A percentile compares a stretch with the other conserved stretches of the same genome.
Evolutionary conservation across 140 eudicot species (phyloP).

Genomic region (Stevia rebaudiana): DNA sequence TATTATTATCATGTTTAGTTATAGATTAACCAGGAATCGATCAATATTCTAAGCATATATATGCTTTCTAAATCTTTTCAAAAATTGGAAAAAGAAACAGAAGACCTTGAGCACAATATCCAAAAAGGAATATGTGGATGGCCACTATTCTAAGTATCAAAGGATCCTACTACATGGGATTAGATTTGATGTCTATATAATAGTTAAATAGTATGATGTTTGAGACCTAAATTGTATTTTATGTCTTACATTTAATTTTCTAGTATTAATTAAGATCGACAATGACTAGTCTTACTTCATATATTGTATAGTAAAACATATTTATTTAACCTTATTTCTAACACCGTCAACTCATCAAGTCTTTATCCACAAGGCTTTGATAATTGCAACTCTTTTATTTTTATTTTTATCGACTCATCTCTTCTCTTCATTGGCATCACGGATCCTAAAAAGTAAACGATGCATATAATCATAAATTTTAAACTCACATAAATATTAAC

Average conservation of each 20-base stretch:
- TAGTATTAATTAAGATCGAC: neutral
- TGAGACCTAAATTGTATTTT: neutral
- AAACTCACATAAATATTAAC: neutral
- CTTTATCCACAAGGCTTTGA: too few relatives aligned
- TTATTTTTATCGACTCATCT: neutral
- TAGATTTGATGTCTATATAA: constrained; percentile 24
- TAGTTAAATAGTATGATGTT: constrained; percentile 8
- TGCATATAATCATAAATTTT: neutral
- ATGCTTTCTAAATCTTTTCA: constrained; percentile 18
- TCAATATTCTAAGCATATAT: constrained; percentile 9
- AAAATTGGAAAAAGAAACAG: neutral
- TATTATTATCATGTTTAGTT: too few relatives aligned
- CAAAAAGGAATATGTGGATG: constrained; percentile 26
- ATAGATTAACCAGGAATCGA: too few relatives aligned
- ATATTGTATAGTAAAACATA: too few relatives aligned
- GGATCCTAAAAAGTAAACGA: neutral
- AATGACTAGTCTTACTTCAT: neutral
- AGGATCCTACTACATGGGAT: constrained; percentile 33
- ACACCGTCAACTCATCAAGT: too few relatives aligned
- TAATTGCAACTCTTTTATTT: neutral
- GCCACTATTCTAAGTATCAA: constrained; percentile 30
- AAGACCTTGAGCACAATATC: constrained; percentile 30
- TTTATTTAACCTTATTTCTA: too few relatives aligned
- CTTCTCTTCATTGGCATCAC: neutral
- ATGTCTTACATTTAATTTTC: neutral